phyloP scores from a whole-genome alignment of 768 basidiomycete genomes.

The Rubroboletus satanas region DNA sequence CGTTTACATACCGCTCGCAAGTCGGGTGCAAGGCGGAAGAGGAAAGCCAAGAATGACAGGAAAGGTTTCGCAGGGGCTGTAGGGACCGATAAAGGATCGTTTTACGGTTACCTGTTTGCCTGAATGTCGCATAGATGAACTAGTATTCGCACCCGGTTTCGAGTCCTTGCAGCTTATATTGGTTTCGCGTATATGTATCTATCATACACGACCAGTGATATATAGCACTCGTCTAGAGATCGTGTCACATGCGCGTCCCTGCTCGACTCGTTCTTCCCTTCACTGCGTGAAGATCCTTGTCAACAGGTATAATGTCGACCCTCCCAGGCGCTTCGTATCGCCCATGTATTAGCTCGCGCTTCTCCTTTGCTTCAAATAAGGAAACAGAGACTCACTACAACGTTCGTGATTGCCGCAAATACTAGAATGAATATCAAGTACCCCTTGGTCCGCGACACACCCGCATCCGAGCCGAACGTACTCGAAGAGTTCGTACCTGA shows the following conservation, averaged over 20 bases:
- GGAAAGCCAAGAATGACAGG: slow-evolving; percentile 15
- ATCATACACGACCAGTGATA: slow-evolving; percentile 3
- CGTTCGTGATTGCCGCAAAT: slow-evolving; percentile 77
- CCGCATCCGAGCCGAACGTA: slow-evolving; percentile 52
- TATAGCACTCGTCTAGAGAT: slow-evolving; percentile 2
- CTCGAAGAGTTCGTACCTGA: slow-evolving; percentile 50
- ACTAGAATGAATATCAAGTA: slow-evolving; percentile 79
- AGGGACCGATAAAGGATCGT: slow-evolving; percentile 21
- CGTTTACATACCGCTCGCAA: slow-evolving; percentile 19
- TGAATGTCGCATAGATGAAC: slow-evolving; percentile 14
- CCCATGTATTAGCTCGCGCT: neutral
- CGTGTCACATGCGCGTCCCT: neutral
- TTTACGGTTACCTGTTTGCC: slow-evolving; percentile 46
- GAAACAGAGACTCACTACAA: slow-evolving; percentile 40
- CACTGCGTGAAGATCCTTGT: slow-evolving; percentile 51
- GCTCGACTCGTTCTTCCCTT: neutral
- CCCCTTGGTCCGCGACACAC: slow-evolving; percentile 57
- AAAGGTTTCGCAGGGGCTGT: slow-evolving; percentile 15
- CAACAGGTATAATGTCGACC: slow-evolving; percentile 54
- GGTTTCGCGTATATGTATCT: neutral
- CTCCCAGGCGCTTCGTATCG: slow-evolving; percentile 47
- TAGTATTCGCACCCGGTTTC: neutral
- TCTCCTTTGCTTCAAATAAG: neutral
- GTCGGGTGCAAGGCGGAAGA: slow-evolving; percentile 8
- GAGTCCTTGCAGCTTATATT: neutral